These are phyloP conservation scores for Solanum chacoense DNA, from an alignment of 305 asterid species.

Conservation along the genomic window DNA sequence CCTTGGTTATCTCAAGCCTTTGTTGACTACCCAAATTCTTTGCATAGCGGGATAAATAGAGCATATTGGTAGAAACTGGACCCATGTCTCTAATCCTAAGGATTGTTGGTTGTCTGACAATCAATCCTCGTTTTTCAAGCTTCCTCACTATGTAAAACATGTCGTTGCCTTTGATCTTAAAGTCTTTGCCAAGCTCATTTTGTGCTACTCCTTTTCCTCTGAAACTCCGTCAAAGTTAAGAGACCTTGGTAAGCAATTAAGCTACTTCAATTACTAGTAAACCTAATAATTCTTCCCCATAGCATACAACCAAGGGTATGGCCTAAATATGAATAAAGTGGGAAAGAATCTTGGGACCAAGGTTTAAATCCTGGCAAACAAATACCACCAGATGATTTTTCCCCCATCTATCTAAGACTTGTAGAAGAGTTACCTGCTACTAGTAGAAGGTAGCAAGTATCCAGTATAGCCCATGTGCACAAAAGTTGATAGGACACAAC, in stretches of 20 bases:
- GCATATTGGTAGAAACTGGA: constrained; percentile 68
- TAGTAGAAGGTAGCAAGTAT: background rate
- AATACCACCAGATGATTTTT: background rate
- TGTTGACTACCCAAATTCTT: constrained; percentile 76
- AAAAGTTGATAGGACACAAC: background rate
- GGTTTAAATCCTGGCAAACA: background rate
- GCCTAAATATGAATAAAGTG: background rate
- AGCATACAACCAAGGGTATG: background rate
- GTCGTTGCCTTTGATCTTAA: constrained; percentile 53
- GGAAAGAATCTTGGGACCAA: background rate
- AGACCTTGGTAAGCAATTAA: background rate
- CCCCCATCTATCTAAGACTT: background rate
- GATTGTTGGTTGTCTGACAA: constrained; percentile 66
- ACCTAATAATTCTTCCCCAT: background rate
- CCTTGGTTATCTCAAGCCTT: constrained; percentile 79
- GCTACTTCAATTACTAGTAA: background rate
- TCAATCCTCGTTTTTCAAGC: constrained; percentile 74
- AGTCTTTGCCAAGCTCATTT: constrained; percentile 71
- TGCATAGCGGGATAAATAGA: constrained; percentile 69
- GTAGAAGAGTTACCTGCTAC: background rate
- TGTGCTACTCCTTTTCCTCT: constrained; percentile 81
- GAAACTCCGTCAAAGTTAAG: constrained; percentile 17
- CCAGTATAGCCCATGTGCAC: background rate
- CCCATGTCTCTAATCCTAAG: constrained; percentile 50
- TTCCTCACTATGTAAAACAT: constrained; percentile 61